These are phyloP conservation scores for Cucurbita argyrosperma DNA, from an alignment of 306 rosid genomes.

Conservation along the genomic window DNA sequence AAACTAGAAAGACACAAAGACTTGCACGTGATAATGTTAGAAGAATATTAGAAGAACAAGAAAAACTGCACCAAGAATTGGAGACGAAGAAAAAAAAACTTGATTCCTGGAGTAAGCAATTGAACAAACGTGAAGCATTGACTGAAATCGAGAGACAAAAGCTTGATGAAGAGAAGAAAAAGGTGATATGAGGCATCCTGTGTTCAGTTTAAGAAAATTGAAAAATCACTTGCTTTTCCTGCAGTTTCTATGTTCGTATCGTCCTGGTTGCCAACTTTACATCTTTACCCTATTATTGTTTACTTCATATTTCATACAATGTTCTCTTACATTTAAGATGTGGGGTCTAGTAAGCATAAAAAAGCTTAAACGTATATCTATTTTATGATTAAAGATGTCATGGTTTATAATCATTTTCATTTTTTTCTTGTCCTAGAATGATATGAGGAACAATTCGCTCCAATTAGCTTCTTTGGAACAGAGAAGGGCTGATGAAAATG, in stretches of 20 bases:
- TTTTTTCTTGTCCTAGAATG: conserved; percentile 37
- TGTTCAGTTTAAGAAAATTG: not conserved
- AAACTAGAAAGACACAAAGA: conserved; percentile 64
- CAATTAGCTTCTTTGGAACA: conserved; percentile 73
- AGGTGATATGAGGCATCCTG: conserved; percentile 29
- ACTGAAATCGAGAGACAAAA: conserved; percentile 81
- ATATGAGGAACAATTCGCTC: conserved; percentile 63
- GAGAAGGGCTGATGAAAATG: conserved; percentile 67
- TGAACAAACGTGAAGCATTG: conserved; percentile 70
- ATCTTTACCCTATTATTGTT: not conserved
- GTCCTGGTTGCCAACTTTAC: not conserved
- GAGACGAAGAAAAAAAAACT: conserved; percentile 62
- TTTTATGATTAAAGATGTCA: conserved; percentile 12
- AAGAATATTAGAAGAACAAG: conserved; percentile 70
- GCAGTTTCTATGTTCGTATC: not conserved
- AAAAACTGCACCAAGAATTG: conserved; percentile 57
- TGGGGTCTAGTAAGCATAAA: not conserved
- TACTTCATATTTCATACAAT: not conserved
- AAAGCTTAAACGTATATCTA: not conserved
- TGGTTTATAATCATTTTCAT: not conserved
- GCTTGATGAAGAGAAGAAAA: conserved; percentile 74
- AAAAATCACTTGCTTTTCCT: not conserved
- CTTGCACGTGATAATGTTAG: conserved; percentile 47
- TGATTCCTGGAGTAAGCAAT: conserved; percentile 71
- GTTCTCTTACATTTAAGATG: not conserved